Evolutionary conservation across 2,329 filamentous ascomycete genomes (phyloP).

Genomic region (Orbilia javanica): DNA sequence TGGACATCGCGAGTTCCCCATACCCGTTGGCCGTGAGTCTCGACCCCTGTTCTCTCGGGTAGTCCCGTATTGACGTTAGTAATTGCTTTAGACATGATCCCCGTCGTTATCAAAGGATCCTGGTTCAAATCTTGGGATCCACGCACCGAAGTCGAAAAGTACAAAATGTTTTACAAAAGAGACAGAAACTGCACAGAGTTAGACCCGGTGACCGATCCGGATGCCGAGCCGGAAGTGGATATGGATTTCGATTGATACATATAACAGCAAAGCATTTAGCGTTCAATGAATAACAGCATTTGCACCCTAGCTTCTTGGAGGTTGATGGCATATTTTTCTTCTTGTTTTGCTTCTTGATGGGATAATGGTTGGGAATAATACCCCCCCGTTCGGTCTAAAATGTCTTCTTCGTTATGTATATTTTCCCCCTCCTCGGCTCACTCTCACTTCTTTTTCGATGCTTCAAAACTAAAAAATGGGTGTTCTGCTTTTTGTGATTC

Average conservation of each 20-base stretch:
- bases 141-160: constrained; percentile 46
- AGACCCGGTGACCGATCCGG: constrained; percentile 53
- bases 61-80: background rate
- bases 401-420: constrained; percentile 17
- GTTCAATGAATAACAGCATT: background rate
- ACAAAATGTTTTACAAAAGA: constrained; percentile 47
- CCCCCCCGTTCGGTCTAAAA: constrained; percentile 11
- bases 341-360: background rate
- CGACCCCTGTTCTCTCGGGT: background rate
- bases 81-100: constrained; percentile 46
- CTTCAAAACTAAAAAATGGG: constrained; percentile 7
- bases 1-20: constrained; percentile 42
- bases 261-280: background rate
- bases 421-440: background rate
- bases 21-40: constrained; percentile 52
- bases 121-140: constrained; percentile 36
- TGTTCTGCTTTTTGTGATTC: constrained; percentile 4
- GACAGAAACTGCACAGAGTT: constrained; percentile 50
- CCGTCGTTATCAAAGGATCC: constrained; percentile 50
- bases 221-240: constrained; percentile 50
- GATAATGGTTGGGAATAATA: constrained; percentile 31
- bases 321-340: constrained; percentile 7
- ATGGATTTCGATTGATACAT: constrained; percentile 36
- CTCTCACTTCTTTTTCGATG: background rate
- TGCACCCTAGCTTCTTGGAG: background rate